A percentile compares a stretch with the other conserved stretches of the same genome.
These are phyloP conservation scores for Knoxia roxburghii DNA, from an alignment of 257 asterid genomes.

Conservation along the genomic window DNA sequence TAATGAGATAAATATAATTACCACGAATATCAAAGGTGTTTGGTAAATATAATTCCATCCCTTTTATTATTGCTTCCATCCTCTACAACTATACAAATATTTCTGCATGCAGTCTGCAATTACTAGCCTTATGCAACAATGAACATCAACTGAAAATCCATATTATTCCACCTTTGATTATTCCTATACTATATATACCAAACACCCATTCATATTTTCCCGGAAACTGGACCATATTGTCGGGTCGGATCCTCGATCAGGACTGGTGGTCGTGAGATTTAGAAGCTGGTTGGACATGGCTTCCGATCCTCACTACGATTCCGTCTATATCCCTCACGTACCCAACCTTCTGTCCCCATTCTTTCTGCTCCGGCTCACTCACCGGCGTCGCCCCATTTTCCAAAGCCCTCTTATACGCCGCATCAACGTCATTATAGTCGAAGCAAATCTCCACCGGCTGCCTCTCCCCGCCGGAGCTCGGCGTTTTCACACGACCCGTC, in stretches of 20 bases:
- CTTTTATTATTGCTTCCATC: too few species aligned
- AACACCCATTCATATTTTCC: too few species aligned
- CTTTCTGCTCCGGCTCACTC: slow-evolving; percentile 63
- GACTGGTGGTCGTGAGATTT: slow-evolving; percentile 12
- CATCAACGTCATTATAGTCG: slow-evolving; percentile 66
- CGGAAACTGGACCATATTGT: too few species aligned
- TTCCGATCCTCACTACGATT: slow-evolving; percentile 59
- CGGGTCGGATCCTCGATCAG: not conserved
- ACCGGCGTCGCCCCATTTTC: slow-evolving; percentile 77
- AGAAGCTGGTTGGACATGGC: slow-evolving; percentile 35
- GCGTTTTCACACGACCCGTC: slow-evolving; percentile 53
- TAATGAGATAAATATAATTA: too few species aligned
- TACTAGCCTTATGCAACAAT: too few species aligned
- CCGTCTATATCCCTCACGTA: slow-evolving; percentile 78
- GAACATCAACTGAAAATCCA: too few species aligned
- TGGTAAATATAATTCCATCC: too few species aligned
- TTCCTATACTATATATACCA: too few species aligned
- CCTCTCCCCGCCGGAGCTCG: slow-evolving; percentile 31
- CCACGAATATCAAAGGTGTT: too few species aligned
- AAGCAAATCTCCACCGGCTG: slow-evolving; percentile 74
- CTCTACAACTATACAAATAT: too few species aligned
- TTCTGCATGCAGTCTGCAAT: too few species aligned
- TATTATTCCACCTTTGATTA: too few species aligned
- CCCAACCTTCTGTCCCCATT: slow-evolving; percentile 94
- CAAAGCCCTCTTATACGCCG: slow-evolving; percentile 84